Evolutionary conservation across 768 basidiomycete genomes (phyloP).

Genomic region (Rhizopogon vinicolor): DNA sequence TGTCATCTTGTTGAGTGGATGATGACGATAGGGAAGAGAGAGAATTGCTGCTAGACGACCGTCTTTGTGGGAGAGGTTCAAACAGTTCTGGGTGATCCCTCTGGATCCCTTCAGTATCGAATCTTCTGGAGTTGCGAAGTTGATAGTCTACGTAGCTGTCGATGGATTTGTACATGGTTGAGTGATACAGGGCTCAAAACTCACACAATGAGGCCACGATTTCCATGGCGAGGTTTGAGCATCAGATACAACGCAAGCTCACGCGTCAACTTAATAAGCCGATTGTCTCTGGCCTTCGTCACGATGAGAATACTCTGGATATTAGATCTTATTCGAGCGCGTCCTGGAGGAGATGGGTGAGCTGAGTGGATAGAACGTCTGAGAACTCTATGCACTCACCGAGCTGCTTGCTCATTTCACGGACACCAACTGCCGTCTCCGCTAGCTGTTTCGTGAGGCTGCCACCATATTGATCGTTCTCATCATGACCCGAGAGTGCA

Average conservation of each 20-base stretch:
- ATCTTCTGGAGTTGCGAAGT: constrained; percentile 81
- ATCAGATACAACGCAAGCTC: constrained; percentile 94
- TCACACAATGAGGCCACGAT: constrained; percentile 85
- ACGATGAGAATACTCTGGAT: constrained; percentile 94
- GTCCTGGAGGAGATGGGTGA: constrained; percentile 46
- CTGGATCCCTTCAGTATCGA: constrained; percentile 88
- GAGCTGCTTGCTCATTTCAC: constrained; percentile 98
- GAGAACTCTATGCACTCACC: constrained; percentile 45
- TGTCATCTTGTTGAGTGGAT: constrained; percentile 36
- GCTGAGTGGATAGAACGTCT: constrained; percentile 5
- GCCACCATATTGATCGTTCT: constrained; percentile 65
- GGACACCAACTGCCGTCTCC: constrained; percentile 93
- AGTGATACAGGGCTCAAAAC: constrained; percentile 19
- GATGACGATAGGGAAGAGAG: constrained; percentile 51
- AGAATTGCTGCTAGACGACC: constrained; percentile 65
- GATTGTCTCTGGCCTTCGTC: constrained; percentile 96
- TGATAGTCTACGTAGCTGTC: constrained; percentile 91
- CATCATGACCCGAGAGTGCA: constrained; percentile 29
- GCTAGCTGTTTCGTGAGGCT: constrained; percentile 91
- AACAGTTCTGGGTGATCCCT: constrained; percentile 88
- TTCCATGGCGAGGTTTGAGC: constrained; percentile 67
- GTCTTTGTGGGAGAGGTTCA: constrained; percentile 67
- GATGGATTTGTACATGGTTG: constrained; percentile 8
- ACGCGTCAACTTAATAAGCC: constrained; percentile 91
- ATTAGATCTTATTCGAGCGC: constrained; percentile 85